phyloP scores from a whole-genome alignment of 163 green algal species.

The Chlamydomonas reinhardtii region DNA sequence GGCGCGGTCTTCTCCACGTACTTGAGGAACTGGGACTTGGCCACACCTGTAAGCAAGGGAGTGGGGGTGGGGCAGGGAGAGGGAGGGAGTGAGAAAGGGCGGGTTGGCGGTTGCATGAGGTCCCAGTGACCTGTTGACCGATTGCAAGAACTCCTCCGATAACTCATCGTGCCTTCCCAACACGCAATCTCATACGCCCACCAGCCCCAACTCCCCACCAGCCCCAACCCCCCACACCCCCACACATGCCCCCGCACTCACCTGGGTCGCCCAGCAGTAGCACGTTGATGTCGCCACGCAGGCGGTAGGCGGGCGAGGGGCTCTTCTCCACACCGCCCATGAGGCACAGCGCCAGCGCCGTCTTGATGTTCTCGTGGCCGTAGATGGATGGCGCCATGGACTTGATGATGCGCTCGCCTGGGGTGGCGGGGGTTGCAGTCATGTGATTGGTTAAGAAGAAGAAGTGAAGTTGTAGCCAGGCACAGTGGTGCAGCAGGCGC shows the following conservation, averaged over 20 bases:
- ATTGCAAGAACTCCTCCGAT: no score
- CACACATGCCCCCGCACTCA: no score
- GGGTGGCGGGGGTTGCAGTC: neutral
- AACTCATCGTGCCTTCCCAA: no score
- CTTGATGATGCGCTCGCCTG: conserved; percentile 90
- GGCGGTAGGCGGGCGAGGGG: conserved; percentile 76
- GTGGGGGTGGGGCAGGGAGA: no score
- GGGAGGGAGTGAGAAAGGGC: no score
- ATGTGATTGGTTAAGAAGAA: neutral
- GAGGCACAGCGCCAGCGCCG: conserved; percentile 91
- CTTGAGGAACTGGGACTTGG: conserved; percentile 99
- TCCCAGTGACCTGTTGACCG: no score
- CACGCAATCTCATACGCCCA: no score
- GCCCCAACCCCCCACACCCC: no score
- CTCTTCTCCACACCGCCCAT: conserved; percentile 94
- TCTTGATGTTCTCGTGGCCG: conserved; percentile 98
- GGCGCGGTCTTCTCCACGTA: conserved; percentile 96
- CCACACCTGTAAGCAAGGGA: conserved; percentile 75
- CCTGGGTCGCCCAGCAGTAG: conserved; percentile 97
- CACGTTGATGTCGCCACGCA: conserved; percentile 98
- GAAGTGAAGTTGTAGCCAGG: no score
- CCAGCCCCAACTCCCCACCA: no score
- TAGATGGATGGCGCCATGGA: conserved; percentile 99
- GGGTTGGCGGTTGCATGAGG: no score
- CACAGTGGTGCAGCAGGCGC: no score